phyloP scores from a whole-genome alignment of 2,329 filamentous ascomycete genomes.

The Fusarium veterinarium region DNA sequence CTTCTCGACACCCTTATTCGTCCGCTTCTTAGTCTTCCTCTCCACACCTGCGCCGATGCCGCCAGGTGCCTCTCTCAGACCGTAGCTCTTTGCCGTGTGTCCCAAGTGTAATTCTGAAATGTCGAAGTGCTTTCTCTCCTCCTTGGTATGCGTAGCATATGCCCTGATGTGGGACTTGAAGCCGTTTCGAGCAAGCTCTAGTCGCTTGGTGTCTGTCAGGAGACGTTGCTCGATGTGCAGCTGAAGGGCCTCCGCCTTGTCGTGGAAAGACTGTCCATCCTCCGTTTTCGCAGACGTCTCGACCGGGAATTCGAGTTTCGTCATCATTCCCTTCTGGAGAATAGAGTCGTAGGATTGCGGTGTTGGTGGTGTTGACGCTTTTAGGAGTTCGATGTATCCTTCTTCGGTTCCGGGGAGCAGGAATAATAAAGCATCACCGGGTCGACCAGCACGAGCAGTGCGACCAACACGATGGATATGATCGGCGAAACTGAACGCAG shows the following conservation, averaged over 20 bases:
- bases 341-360: constrained; percentile 65
- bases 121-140: constrained; percentile 88
- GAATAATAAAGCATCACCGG: constrained; percentile 89
- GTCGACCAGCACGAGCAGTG: constrained; percentile 90
- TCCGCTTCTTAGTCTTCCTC: constrained; percentile 57
- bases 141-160: constrained; percentile 91
- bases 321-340: constrained; percentile 73
- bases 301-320: constrained; percentile 73
- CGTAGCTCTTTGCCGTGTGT: constrained; percentile 94
- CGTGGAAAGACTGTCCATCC: constrained; percentile 58
- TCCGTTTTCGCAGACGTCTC: constrained; percentile 69
- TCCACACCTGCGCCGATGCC: constrained; percentile 75
- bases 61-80: constrained; percentile 85
- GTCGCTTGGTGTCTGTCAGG: constrained; percentile 70
- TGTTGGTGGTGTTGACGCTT: constrained; percentile 59
- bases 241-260: constrained; percentile 67
- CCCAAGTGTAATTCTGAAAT: constrained; percentile 92
- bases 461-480: constrained; percentile 95
- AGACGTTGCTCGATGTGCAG: constrained; percentile 70
- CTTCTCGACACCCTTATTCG: constrained; percentile 48
- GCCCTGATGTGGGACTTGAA: constrained; percentile 94
- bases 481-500: constrained; percentile 91
- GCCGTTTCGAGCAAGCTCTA: constrained; percentile 84
- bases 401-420: constrained; percentile 92
- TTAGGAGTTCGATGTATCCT: constrained; percentile 83